Conservation (phyloP, 768 basidiomycete species). For the Russula dissimulans region DNA sequence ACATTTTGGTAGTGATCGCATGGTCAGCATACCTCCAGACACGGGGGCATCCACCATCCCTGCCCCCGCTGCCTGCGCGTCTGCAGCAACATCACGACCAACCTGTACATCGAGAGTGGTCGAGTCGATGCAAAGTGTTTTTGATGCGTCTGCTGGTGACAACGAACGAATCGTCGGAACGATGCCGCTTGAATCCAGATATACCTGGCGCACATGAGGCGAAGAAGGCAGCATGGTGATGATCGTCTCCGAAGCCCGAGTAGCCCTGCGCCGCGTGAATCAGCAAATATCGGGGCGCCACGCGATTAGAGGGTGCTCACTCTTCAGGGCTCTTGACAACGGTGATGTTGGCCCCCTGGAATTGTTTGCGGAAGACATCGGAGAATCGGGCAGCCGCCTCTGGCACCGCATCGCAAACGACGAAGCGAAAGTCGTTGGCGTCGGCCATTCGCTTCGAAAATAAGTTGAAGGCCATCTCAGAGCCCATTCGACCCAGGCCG, state of each 20-base stretch:
- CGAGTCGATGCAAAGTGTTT: slow-evolving; percentile 75
- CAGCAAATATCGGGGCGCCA: neutral
- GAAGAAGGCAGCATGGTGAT: slow-evolving; percentile 92
- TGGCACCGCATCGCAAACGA: slow-evolving; percentile 69
- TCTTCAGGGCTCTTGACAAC: slow-evolving; percentile 60
- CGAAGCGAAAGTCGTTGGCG: slow-evolving; percentile 45
- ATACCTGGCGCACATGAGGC: slow-evolving; percentile 76
- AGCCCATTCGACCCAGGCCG: slow-evolving; percentile 83
- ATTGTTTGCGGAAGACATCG: slow-evolving; percentile 43
- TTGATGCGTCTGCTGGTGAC: slow-evolving; percentile 25
- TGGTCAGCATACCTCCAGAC: slow-evolving; percentile 66
- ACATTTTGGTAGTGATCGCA: no score
- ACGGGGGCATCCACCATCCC: slow-evolving; percentile 90
- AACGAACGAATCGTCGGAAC: slow-evolving; percentile 51
- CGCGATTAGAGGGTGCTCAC: slow-evolving; percentile 35
- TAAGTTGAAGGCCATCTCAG: slow-evolving; percentile 78
- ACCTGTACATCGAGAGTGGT: slow-evolving; percentile 82
- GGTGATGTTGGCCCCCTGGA: slow-evolving; percentile 50
- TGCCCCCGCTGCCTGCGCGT: slow-evolving; percentile 47
- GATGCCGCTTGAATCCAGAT: slow-evolving; percentile 50
- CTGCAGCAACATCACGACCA: slow-evolving; percentile 53
- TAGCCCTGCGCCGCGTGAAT: slow-evolving; percentile 39
- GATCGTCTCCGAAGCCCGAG: slow-evolving; percentile 52
- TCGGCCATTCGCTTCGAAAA: slow-evolving; percentile 64
- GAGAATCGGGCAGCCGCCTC: slow-evolving; percentile 50